Percentiles rank a stretch among this genome's conserved stretches.
Conservation (phyloP, 441 rosid species). For the Pelargonium citronellum region DNA sequence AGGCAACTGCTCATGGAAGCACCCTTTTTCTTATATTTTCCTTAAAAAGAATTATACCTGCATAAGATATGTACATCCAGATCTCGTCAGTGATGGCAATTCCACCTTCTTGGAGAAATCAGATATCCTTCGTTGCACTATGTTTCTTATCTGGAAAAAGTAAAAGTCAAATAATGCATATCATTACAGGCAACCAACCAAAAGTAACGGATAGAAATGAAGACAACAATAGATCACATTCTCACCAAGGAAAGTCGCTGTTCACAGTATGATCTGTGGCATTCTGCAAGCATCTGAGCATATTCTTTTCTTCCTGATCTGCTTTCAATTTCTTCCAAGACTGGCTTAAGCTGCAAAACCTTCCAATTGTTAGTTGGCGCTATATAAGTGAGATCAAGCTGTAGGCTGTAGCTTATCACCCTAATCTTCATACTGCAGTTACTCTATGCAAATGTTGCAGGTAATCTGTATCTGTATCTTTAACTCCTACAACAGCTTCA, state of each 20-base stretch:
- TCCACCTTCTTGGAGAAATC: conserved; percentile 89
- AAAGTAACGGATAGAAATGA: conserved; percentile 16
- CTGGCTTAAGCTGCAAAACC: conserved; percentile 76
- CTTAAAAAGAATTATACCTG: conserved; percentile 45
- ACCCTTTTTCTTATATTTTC: background rate
- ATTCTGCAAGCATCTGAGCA: conserved; percentile 74
- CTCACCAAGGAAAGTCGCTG: conserved; percentile 89
- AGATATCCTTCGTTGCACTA: conserved; percentile 82
- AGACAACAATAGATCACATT: conserved; percentile 18
- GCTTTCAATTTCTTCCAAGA: conserved; percentile 83
- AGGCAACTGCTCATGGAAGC: too few relatives aligned
- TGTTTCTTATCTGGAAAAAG: conserved; percentile 66
- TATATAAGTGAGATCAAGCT: conserved; percentile 1
- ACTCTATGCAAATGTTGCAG: background rate
- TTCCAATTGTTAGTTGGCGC: conserved; percentile 17
- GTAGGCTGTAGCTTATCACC: background rate
- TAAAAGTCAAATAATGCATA: conserved; percentile 14
- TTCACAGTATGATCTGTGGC: conserved; percentile 92
- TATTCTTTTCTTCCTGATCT: conserved; percentile 91
- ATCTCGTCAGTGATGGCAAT: conserved; percentile 87
- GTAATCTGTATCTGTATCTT: background rate
- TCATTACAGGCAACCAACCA: conserved; percentile 21
- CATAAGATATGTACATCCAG: conserved; percentile 94
- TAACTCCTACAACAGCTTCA: conserved; percentile 7
- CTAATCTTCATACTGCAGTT: background rate